Conservation (phyloP, 164 flowering plant genomes). For the Litsea cubeba region DNA sequence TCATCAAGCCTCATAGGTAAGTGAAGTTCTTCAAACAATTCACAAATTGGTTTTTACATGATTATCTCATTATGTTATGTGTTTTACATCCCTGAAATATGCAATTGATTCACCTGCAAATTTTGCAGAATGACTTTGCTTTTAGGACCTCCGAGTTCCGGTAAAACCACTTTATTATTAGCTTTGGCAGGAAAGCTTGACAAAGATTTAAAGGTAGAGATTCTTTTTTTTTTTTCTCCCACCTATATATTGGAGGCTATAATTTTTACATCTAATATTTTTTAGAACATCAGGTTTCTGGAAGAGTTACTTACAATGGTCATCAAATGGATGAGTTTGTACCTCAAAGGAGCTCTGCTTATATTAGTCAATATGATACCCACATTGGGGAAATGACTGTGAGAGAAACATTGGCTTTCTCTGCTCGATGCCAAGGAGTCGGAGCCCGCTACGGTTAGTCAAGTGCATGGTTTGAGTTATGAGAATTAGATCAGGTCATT, state of each 20-base stretch:
- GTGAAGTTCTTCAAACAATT: not conserved
- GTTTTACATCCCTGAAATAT: not conserved
- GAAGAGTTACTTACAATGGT: conserved; percentile 66
- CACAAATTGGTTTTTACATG: not conserved
- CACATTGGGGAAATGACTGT: conserved; percentile 64
- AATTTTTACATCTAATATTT: not conserved
- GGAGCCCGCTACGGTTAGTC: conserved; percentile 46
- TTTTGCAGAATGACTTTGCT: too few relatives aligned
- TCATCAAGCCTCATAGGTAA: conserved; percentile 34
- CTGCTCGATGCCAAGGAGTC: conserved; percentile 63
- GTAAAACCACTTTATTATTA: conserved; percentile 43
- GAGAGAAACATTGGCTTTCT: conserved; percentile 52
- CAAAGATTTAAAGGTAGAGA: conserved; percentile 16
- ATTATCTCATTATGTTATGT: not conserved
- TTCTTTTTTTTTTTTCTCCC: not conserved
- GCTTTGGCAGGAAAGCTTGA: conserved; percentile 85
- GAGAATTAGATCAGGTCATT: not conserved
- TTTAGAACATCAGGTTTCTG: conserved; percentile 33
- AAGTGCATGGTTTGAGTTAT: not conserved
- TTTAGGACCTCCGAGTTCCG: too few relatives aligned
- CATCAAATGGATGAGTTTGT: conserved; percentile 64
- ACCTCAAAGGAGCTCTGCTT: conserved; percentile 60
- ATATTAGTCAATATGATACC: conserved; percentile 57
- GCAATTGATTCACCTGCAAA: too few relatives aligned
- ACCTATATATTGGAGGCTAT: not conserved